Conservation (phyloP, 306 rosid species). For the Boehmeria nivea region DNA sequence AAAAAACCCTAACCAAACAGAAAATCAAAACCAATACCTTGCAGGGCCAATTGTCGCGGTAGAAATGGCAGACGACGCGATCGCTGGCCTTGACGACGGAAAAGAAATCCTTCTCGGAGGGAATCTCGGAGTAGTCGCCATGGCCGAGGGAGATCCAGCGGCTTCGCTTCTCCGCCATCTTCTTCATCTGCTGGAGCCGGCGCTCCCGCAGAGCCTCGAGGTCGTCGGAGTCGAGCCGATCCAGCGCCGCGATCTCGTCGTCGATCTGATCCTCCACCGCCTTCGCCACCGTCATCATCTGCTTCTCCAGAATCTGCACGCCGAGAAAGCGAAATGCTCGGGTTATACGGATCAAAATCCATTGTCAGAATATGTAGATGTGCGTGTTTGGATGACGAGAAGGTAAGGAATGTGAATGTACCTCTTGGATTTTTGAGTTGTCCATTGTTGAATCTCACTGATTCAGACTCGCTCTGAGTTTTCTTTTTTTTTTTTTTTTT, state of each 20-base stretch:
- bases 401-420: neutral
- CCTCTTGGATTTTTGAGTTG: constrained; percentile 60
- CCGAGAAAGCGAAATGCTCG: too few species aligned
- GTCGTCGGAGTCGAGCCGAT: constrained; percentile 78
- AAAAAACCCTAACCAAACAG: neutral
- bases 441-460: constrained; percentile 44
- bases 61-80: constrained; percentile 98
- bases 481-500: neutral
- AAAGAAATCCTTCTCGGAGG: constrained; percentile 85
- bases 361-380: too few species aligned
- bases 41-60: constrained; percentile 98
- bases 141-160: constrained; percentile 94
- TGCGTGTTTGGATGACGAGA: too few species aligned
- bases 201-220: constrained; percentile 83
- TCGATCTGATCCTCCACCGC: constrained; percentile 88
- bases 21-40: constrained; percentile 39
- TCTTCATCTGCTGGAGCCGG: constrained; percentile 92
- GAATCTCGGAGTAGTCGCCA: constrained; percentile 74
- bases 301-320: constrained; percentile 61
- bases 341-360: too few species aligned
- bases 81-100: constrained; percentile 88
- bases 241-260: constrained; percentile 78
- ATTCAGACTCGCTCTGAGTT: constrained; percentile 11
- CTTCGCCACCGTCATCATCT: constrained; percentile 73
- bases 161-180: constrained; percentile 90